Base-by-base conservation (phyloP, 805 yeast species). In the Sugiyamaella qingdaonensis region DNA sequence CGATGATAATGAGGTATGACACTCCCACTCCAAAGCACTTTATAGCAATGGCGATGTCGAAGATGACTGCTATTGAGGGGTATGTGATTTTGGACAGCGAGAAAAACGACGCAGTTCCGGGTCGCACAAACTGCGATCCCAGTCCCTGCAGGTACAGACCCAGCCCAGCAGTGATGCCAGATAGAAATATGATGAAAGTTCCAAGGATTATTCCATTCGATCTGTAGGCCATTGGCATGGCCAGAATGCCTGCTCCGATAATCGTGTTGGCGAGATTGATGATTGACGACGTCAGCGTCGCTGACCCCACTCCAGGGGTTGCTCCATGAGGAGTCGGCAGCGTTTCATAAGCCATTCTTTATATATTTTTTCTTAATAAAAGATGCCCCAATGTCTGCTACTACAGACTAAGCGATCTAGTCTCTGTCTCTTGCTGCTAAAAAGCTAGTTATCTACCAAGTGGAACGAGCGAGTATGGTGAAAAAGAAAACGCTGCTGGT, bases 1-100 rank as follows among this genome's bases (percentile, higher is more conserved):
- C 92, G 36, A 84, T 81, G 54, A 86, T 80, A 50, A 86, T 88
- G 52, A 86, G 68, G 60, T 86, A 86, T 35, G 85, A 79, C 2
- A 86, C 78, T n/a, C 86, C 85, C 14, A 86, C 92, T 7, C 94
- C 94, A 65, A 84, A 86, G 64, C 92, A 85, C 66, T 86, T 87
- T 61, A 85, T 72, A 46, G 86, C 85, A 56, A 86, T 86, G 37
- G 91, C 90, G 8, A 79, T 64, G 64, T 86, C 94, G 64, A 86
- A 86, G 18, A 85, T 65, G 9, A 85, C 79, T 7, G 85, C 79
- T 36, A 86, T 69, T 18, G 78, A 75, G 1, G 94, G 94, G 61
- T 85, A 85, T 0, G 91, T 86, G 58, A 82, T 71, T 34, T 76
- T 76, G 55, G 90, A 81, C 24, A 86, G 73, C 45, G 81, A 78